phyloP scores from a whole-genome alignment of 768 basidiomycete species.

The Russula earlei region DNA sequence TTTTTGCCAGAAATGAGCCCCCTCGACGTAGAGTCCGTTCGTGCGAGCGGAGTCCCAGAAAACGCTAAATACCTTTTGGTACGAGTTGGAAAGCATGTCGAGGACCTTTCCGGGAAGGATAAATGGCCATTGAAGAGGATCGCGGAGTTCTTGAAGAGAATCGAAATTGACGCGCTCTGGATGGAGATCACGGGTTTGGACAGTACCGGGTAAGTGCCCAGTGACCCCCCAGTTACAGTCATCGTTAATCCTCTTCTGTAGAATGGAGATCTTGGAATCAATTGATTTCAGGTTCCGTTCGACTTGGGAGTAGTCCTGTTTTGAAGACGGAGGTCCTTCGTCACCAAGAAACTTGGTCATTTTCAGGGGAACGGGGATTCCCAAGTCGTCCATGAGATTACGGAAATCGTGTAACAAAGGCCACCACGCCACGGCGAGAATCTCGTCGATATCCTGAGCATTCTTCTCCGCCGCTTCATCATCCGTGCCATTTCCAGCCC shows the following conservation, averaged over 20 bases:
- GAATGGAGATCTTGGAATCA: neutral
- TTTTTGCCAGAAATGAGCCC: neutral
- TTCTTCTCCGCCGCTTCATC: neutral
- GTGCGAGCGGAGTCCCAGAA: no score
- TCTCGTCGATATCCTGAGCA: neutral
- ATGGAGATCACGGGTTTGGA: no score
- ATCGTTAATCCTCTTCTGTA: neutral
- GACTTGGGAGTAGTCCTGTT: no score
- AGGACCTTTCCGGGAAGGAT: neutral
- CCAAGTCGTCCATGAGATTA: no score
- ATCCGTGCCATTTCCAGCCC: neutral
- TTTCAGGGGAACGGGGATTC: no score
- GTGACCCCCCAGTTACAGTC: neutral
- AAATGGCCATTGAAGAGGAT: neutral
- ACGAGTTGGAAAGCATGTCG: neutral
- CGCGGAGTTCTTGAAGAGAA: neutral
- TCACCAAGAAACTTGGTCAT: no score
- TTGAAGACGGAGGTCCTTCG: no score
- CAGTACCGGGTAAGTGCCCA: neutral
- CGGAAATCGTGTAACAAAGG: no score
- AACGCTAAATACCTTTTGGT: no score
- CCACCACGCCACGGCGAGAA: neutral
- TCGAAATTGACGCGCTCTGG: accelerated
- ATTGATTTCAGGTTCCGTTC: no score
- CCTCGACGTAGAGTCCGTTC: no score